Evolutionary conservation across 257 asterid genomes (phyloP).

Genomic region (Nicotiana tomentosiformis): DNA sequence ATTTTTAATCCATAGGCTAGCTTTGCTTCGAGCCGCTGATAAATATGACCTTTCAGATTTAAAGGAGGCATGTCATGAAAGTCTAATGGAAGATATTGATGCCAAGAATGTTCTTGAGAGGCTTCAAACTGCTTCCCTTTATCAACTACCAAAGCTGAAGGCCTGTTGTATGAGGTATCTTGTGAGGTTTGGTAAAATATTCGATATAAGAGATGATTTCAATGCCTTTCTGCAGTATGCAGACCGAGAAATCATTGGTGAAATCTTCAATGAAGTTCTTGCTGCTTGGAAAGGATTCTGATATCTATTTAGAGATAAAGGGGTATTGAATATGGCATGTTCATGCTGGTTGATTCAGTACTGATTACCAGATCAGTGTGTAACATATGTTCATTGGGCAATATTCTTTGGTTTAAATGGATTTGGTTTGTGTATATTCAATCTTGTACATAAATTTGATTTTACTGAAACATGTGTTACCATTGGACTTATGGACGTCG

Average conservation of each 20-base stretch:
- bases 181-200: slow-evolving; percentile 85
- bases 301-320: not conserved
- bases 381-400: slow-evolving; percentile 10
- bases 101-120: slow-evolving; percentile 68
- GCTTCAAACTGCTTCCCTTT: slow-evolving; percentile 79
- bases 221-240: slow-evolving; percentile 55
- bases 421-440: slow-evolving; percentile 9
- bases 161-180: slow-evolving; percentile 61
- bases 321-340: not conserved
- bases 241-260: slow-evolving; percentile 64
- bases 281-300: slow-evolving; percentile 88
- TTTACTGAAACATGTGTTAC: not conserved
- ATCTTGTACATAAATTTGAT: slow-evolving; percentile 1
- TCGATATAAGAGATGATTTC: slow-evolving; percentile 63
- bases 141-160: slow-evolving; percentile 67
- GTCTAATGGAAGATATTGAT: slow-evolving; percentile 71
- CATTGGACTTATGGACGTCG: not conserved
- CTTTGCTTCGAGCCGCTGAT: slow-evolving; percentile 83
- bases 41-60: slow-evolving; percentile 68
- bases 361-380: not conserved
- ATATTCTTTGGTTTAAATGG: slow-evolving; percentile 10
- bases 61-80: slow-evolving; percentile 82
- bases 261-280: slow-evolving; percentile 69
- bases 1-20: slow-evolving; percentile 55
- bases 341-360: not conserved